phyloP scores from a whole-genome alignment of 2,329 filamentous ascomycete genomes.

The Ceratocystis colombiana region DNA sequence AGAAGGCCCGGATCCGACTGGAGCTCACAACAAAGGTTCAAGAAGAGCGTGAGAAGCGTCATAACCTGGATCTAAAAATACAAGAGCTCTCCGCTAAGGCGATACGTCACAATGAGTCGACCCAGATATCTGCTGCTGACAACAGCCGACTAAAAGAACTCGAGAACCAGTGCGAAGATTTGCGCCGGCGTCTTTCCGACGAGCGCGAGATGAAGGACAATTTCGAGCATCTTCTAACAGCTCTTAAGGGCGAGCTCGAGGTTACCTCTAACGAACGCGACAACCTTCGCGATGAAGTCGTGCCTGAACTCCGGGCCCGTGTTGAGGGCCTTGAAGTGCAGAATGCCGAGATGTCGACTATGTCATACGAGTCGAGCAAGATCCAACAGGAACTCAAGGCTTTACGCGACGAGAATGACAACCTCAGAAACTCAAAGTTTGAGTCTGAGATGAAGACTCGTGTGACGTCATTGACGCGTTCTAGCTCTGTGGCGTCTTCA shows the following conservation, averaged over 20 bases:
- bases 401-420: slow-evolving; percentile 58
- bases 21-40: slow-evolving; percentile 79
- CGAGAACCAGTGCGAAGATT: slow-evolving; percentile 69
- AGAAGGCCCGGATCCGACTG: slow-evolving; percentile 74
- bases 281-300: slow-evolving; percentile 77
- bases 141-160: slow-evolving; percentile 62
- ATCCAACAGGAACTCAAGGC: slow-evolving; percentile 77
- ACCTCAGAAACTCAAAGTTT: slow-evolving; percentile 39
- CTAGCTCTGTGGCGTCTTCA: slow-evolving; percentile 33
- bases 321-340: slow-evolving; percentile 70
- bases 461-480: slow-evolving; percentile 26
- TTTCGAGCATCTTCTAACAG: slow-evolving; percentile 82
- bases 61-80: slow-evolving; percentile 72
- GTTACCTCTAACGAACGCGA: slow-evolving; percentile 80
- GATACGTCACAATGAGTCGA: slow-evolving; percentile 47
- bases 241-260: slow-evolving; percentile 71
- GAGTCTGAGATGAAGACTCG: slow-evolving; percentile 25
- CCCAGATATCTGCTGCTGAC: slow-evolving; percentile 48
- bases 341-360: slow-evolving; percentile 58
- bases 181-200: slow-evolving; percentile 69
- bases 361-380: slow-evolving; percentile 70
- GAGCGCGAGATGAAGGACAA: slow-evolving; percentile 83
- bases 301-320: slow-evolving; percentile 65
- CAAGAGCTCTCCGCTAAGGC: slow-evolving; percentile 71
- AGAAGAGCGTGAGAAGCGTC: slow-evolving; percentile 68